Evolutionary conservation across 257 asterid species (phyloP), one percentile per base, ranked within the genome.

Genomic region (Solanum ahanhuiri): DNA sequence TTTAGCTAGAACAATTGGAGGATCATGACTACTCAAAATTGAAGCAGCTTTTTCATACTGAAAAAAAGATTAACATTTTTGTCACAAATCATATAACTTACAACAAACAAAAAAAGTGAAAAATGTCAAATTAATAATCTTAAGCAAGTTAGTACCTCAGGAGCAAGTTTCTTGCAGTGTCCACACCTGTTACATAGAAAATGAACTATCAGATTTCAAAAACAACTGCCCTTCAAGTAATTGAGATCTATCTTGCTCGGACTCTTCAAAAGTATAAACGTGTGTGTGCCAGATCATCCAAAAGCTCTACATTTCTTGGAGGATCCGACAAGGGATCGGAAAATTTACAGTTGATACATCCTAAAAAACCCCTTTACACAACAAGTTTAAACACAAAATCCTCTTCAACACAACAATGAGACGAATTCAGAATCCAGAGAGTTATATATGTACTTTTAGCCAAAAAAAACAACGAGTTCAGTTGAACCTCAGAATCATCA

Each of bases 41-140:
- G 93, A 86, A 76, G 98, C 98, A 34, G 98, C 98, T 84, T 94
- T 94, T 88, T 93, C 98, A 83, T 93, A 96, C 98, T 96, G 51
- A n/a, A 82, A 75, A 54, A 54, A 54, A 17, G n/a, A 18, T 17
- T 17, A 6, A 82, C 30, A 17, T 20, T 30, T 79, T 81, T 7
- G 0, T 20, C 63, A 48, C 64, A 73, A 48, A 76, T 37, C 43
- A 67, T 33, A 0, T 2, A 9, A 7, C 58, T 23, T 39, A 0
- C 12, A 76, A 63, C 70, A 23, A 63, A 30, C 15, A 43, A 17
- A 35, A 17, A 22, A 39, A 37, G 63, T 41, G 48, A 18, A 75
- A 34, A 86, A 33, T 10, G 2, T 63, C 33, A 82, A 72, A 81
- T 9, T 17, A 22, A 18, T 28, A 67, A 3, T 54, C 41, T 30